A percentile compares a stretch with the other conserved stretches of the same genome.
These are phyloP conservation scores for Rhizopogon sp. DNA, from an alignment of 768 basidiomycete species.

Conservation along the genomic window DNA sequence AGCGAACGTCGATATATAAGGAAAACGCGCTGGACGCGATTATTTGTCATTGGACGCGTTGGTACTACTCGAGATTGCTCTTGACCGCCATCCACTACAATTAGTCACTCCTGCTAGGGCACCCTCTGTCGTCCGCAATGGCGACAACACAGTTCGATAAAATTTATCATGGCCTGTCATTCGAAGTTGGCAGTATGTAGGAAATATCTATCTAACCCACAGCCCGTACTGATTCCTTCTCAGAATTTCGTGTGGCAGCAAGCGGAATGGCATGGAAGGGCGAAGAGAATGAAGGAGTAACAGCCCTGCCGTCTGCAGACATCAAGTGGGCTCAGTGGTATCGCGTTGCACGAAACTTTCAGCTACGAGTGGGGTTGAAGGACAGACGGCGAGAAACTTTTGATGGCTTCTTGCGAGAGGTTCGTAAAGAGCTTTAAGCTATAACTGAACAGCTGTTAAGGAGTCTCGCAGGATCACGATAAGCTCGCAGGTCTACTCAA, in stretches of 20 bases:
- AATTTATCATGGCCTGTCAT: slow-evolving; percentile 69
- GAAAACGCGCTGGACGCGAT: slow-evolving; percentile 12
- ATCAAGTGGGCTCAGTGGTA: slow-evolving; percentile 92
- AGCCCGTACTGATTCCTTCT: slow-evolving; percentile 2
- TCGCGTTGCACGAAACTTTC: slow-evolving; percentile 88
- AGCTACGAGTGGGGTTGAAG: slow-evolving; percentile 79
- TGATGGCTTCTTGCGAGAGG: slow-evolving; percentile 91
- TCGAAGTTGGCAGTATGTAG: slow-evolving; percentile 79
- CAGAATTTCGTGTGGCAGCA: slow-evolving; percentile 83
- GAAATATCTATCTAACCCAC: neutral
- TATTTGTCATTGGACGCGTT: slow-evolving; percentile 29
- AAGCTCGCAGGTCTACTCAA: slow-evolving; percentile 76
- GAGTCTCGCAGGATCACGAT: slow-evolving; percentile 72
- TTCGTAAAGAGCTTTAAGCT: slow-evolving; percentile 22
- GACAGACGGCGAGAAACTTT: slow-evolving; percentile 79
- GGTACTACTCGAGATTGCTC: slow-evolving; percentile 16
- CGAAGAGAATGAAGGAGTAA: slow-evolving; percentile 57
- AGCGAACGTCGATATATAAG: neutral
- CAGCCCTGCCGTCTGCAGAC: slow-evolving; percentile 60
- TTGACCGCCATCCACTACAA: slow-evolving; percentile 12
- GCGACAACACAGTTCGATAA: slow-evolving; percentile 84
- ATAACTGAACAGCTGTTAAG: neutral
- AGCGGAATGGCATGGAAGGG: slow-evolving; percentile 96
- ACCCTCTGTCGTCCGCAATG: slow-evolving; percentile 15
- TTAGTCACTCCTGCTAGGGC: slow-evolving; percentile 1